A percentile compares a stretch with the other conserved stretches of the same genome.
Evolutionary conservation across 192 early-diverging fungal genomes (phyloP).

Genomic region (Coemansia sp.): DNA sequence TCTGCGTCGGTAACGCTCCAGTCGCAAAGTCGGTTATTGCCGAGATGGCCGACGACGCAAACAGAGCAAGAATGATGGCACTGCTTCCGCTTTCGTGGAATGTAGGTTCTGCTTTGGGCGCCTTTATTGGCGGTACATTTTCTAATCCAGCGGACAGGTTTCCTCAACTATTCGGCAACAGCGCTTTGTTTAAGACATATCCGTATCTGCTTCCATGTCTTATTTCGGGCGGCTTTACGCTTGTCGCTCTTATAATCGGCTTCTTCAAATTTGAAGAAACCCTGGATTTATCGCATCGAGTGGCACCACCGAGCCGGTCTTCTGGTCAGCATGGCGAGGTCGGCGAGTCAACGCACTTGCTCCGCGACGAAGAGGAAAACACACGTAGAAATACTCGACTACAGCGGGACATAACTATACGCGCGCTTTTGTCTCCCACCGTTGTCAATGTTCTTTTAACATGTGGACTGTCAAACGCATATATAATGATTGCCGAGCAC

Average conservation of each 20-base stretch:
- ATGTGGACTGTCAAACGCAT: slow-evolving; percentile 14
- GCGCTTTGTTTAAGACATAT: slow-evolving; percentile 58
- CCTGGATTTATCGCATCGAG: slow-evolving; percentile 13
- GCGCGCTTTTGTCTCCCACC: slow-evolving; percentile 29
- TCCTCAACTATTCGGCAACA: slow-evolving; percentile 60
- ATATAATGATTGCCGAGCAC: slow-evolving; percentile 23
- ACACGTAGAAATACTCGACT: background rate
- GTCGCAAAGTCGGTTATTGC: slow-evolving; percentile 80
- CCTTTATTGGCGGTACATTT: slow-evolving; percentile 78
- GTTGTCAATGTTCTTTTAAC: slow-evolving; percentile 26
- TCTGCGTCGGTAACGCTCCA: slow-evolving; percentile 72
- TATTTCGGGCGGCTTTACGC: slow-evolving; percentile 59
- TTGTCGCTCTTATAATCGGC: slow-evolving; percentile 64
- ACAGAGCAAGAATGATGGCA: slow-evolving; percentile 72
- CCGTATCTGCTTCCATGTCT: slow-evolving; percentile 87
- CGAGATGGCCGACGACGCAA: slow-evolving; percentile 82
- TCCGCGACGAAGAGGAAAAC: background rate
- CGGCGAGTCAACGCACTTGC: background rate
- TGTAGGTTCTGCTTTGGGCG: slow-evolving; percentile 62
- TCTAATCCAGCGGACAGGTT: slow-evolving; percentile 67
- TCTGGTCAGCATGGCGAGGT: background rate
- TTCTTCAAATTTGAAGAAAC: slow-evolving; percentile 66
- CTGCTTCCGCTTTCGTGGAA: slow-evolving; percentile 73
- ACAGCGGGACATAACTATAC: slow-evolving; percentile 3
- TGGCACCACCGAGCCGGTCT: background rate